Evolutionary conservation across 352 stramenopile species (phyloP).

Genomic region (Pythium coloratum): DNA sequence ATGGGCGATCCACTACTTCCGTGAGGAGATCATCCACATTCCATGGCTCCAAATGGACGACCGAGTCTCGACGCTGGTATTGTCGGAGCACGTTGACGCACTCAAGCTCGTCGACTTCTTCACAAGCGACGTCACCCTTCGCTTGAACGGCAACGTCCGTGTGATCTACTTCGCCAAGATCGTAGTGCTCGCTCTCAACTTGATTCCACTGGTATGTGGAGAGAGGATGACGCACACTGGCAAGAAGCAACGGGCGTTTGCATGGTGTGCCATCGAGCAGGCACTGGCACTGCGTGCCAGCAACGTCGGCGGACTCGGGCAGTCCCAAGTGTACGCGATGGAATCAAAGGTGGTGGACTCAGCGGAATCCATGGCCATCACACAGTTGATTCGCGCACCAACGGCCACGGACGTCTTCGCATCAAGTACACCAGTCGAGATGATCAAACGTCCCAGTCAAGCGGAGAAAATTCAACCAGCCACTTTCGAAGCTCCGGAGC

Average conservation of each 20-base stretch:
- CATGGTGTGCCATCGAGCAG: slow-evolving; percentile 23
- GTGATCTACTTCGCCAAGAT: slow-evolving; percentile 32
- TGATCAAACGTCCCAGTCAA: background rate
- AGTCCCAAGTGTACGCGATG: slow-evolving; percentile 3
- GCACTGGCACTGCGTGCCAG: slow-evolving; percentile 24
- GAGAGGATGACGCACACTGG: slow-evolving; percentile 16
- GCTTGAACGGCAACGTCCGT: slow-evolving; percentile 30
- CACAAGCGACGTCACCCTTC: slow-evolving; percentile 28
- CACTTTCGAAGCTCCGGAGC: too few relatives aligned
- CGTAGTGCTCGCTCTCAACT: slow-evolving; percentile 25
- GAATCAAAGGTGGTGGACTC: background rate
- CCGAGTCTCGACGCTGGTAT: slow-evolving; percentile 13
- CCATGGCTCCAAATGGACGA: slow-evolving; percentile 15
- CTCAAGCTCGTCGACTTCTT: slow-evolving; percentile 31
- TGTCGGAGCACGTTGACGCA: slow-evolving; percentile 26
- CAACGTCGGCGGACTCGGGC: slow-evolving; percentile 32
- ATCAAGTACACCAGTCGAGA: background rate
- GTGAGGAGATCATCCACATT: slow-evolving; percentile 18
- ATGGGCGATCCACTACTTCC: slow-evolving; percentile 32
- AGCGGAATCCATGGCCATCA: too few relatives aligned
- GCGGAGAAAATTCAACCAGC: background rate
- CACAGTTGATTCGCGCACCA: background rate
- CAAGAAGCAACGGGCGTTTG: background rate
- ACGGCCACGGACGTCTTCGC: background rate
- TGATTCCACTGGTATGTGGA: slow-evolving; percentile 21